These are phyloP conservation scores for Cytospora mali DNA, from an alignment of 2,329 filamentous ascomycete species.

Conservation along the genomic window DNA sequence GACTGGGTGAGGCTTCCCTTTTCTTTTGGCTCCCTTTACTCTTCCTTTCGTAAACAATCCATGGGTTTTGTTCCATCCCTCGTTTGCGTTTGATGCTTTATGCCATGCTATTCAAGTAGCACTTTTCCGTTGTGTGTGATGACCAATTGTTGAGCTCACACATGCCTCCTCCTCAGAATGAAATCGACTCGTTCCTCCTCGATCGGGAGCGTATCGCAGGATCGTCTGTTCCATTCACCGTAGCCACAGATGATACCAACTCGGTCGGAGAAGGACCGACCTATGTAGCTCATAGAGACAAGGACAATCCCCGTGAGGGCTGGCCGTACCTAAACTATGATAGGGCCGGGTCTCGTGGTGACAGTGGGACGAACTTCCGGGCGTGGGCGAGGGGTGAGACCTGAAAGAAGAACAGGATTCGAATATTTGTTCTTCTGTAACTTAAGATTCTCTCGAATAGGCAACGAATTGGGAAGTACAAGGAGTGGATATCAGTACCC, in stretches of 20 bases:
- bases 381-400: conserved; percentile 9
- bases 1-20: conserved; percentile 24
- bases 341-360: neutral
- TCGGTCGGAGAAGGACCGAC: conserved; percentile 18
- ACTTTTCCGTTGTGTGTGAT: neutral
- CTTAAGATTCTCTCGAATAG: neutral
- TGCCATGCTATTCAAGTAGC: no score
- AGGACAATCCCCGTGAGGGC: neutral
- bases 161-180: conserved; percentile 3
- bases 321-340: conserved; percentile 13
- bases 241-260: neutral
- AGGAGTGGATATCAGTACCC: neutral
- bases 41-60: no score
- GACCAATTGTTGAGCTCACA: neutral
- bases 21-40: no score
- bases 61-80: no score
- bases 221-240: neutral
- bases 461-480: neutral
- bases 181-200: conserved; percentile 27
- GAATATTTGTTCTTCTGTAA: neutral
- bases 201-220: conserved; percentile 14
- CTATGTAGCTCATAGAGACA: conserved; percentile 9
- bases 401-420: neutral
- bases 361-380: conserved; percentile 3
- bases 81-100: neutral